phyloP scores from a whole-genome alignment of 2,329 filamentous ascomycete species.

The Trichoderma breve region DNA sequence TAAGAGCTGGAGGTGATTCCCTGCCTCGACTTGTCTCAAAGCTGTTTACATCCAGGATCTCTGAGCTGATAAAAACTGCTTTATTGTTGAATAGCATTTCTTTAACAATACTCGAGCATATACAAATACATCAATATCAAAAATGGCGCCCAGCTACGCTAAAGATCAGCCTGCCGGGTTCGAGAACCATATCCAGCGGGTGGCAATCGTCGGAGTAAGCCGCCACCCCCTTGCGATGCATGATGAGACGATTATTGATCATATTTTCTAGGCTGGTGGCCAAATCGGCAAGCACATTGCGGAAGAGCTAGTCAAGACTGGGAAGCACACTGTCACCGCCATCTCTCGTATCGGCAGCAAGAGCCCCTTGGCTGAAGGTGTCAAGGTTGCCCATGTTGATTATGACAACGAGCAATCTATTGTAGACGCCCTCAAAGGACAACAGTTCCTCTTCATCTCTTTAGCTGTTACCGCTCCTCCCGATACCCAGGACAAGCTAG shows the following conservation, averaged over 20 bases:
- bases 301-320: constrained; percentile 42
- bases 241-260: background rate
- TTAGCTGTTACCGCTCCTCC: constrained; percentile 42
- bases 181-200: too few relatives aligned
- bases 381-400: constrained; percentile 42
- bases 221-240: too few relatives aligned
- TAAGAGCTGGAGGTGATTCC: too few relatives aligned
- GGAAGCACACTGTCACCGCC: constrained; percentile 52
- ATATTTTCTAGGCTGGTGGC: background rate
- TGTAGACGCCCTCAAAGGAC: constrained; percentile 48
- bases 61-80: too few relatives aligned
- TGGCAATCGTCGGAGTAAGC: too few relatives aligned
- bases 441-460: constrained; percentile 59
- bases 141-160: too few relatives aligned
- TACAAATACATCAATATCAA: too few relatives aligned
- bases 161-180: too few relatives aligned
- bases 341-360: constrained; percentile 45
- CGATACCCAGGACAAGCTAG: constrained; percentile 48
- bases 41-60: too few relatives aligned
- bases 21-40: too few relatives aligned
- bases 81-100: too few relatives aligned
- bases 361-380: constrained; percentile 43
- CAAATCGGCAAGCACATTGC: constrained; percentile 29
- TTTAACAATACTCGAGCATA: too few relatives aligned
- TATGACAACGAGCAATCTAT: constrained; percentile 45